phyloP scores from a whole-genome alignment of 345 rosid genomes.

The Arabidopsis arenosa region DNA sequence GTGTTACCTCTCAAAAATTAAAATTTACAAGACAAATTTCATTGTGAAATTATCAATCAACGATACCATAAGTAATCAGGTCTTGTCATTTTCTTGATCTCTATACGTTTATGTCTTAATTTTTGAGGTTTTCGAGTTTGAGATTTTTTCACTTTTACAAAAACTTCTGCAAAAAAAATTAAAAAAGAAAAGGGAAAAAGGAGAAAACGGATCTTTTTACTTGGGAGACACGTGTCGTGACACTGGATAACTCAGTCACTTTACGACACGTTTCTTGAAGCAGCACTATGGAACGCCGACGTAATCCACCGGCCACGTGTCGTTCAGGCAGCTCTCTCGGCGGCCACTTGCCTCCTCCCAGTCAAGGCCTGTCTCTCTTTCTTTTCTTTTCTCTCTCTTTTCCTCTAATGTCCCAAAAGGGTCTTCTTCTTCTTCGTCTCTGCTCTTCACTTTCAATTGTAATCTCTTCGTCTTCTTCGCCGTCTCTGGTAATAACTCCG shows the following conservation, averaged over 20 bases:
- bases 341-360: conserved; percentile 74
- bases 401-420: conserved; percentile 27
- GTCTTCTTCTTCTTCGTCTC: conserved; percentile 21
- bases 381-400: conserved; percentile 7
- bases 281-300: conserved; percentile 45
- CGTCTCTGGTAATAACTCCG: conserved; percentile 28
- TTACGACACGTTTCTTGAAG: conserved; percentile 46
- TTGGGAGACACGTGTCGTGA: conserved; percentile 40
- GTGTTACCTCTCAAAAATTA: background rate
- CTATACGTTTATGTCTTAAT: background rate
- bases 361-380: conserved; percentile 48
- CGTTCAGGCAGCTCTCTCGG: conserved; percentile 48
- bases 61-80: background rate
- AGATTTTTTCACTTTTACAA: background rate
- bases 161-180: background rate
- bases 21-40: background rate
- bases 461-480: conserved; percentile 23
- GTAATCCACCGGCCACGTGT: conserved; percentile 71
- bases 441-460: conserved; percentile 8
- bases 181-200: conserved; percentile 14
- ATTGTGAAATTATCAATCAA: background rate
- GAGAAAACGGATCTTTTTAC: conserved; percentile 42
- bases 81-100: too few relatives aligned
- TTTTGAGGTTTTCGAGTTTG: background rate
- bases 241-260: conserved; percentile 37